Evolutionary conservation across 495 filamentous ascomycete genomes (phyloP).

Genomic region (Talaromyces nanjingensis): DNA sequence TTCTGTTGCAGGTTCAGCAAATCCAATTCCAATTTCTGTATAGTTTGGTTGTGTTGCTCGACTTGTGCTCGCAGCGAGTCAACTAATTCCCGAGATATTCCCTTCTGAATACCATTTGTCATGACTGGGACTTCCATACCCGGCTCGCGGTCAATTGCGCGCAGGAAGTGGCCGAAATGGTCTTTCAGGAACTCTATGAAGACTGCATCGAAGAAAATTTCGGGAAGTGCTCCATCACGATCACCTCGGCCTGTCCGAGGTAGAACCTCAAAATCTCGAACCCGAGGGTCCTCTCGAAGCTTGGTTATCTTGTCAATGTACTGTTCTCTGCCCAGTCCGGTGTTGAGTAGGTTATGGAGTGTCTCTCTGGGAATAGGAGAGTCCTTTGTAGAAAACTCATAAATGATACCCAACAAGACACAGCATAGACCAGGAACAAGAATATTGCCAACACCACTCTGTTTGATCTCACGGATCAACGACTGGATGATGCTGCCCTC

Average conservation of each 20-base stretch:
- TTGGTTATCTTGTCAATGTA: conserved; percentile 81
- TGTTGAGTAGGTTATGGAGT: conserved; percentile 71
- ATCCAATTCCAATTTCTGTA: conserved; percentile 63
- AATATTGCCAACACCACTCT: conserved; percentile 48
- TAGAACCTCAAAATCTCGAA: conserved; percentile 88
- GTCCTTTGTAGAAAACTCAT: conserved; percentile 97
- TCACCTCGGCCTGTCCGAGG: conserved; percentile 56
- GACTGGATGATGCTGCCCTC: conserved; percentile 90
- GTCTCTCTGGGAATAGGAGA: conserved; percentile 81
- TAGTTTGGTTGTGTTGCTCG: conserved; percentile 59
- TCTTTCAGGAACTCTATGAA: conserved; percentile 96
- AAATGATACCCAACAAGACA: conserved; percentile 78
- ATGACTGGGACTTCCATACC: conserved; percentile 74
- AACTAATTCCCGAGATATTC: conserved; percentile 73
- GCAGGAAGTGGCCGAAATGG: conserved; percentile 78
- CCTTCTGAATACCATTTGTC: conserved; percentile 72
- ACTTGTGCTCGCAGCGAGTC: conserved; percentile 75
- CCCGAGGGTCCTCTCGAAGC: conserved; percentile 69
- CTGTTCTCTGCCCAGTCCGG: conserved; percentile 75
- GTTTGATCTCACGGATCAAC: conserved; percentile 67
- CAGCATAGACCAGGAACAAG: conserved; percentile 78
- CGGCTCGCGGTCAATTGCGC: conserved; percentile 88
- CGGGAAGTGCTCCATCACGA: conserved; percentile 58
- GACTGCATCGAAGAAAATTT: conserved; percentile 75
- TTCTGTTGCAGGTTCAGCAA: conserved; percentile 59